phyloP scores from a whole-genome alignment of 306 rosid genomes.

The Castanea mollissima region DNA sequence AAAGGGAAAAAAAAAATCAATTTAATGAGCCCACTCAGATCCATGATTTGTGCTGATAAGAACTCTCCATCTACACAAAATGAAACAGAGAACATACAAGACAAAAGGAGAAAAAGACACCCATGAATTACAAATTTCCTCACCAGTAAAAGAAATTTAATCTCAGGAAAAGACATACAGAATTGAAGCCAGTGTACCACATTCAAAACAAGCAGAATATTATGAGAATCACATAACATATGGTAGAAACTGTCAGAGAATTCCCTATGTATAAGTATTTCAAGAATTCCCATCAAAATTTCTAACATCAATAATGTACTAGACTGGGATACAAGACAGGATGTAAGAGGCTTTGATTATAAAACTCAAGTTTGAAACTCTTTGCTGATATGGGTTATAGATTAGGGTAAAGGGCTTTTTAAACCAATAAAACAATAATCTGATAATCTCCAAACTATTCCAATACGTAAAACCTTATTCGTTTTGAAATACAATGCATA shows the following conservation, averaged over 20 bases:
- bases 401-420: no score
- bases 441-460: background rate
- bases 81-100: background rate
- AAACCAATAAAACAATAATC: background rate
- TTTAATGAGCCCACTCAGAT: background rate
- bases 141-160: background rate
- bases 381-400: no score
- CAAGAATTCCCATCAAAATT: background rate
- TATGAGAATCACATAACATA: background rate
- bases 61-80: background rate
- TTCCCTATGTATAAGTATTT: no score
- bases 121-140: background rate
- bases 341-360: background rate
- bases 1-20: background rate
- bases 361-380: background rate
- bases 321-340: constrained; percentile 6
- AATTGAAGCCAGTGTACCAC: background rate
- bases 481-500: no score
- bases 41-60: background rate
- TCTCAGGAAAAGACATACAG: constrained; percentile 1
- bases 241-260: background rate
- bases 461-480: background rate
- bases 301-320: background rate
- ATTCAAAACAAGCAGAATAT: constrained; percentile 2
- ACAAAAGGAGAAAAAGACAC: constrained; percentile 4